phyloP scores from a whole-genome alignment of 176 grass and related monocot species.

The Cenchrus purpureus region DNA sequence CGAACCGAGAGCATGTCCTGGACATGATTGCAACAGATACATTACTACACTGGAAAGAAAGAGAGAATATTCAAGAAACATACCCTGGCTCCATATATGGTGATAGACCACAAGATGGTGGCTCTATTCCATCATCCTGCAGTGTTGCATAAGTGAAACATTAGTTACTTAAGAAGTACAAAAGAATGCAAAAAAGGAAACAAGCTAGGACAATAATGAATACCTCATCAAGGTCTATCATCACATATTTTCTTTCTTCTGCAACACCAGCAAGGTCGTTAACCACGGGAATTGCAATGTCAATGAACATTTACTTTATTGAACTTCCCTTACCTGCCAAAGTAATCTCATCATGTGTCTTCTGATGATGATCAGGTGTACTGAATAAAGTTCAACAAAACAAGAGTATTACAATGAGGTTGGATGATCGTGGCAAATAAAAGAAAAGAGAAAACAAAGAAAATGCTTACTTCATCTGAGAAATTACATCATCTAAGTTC shows the following conservation, averaged over 20 bases:
- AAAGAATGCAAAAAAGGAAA: slow-evolving; percentile 13
- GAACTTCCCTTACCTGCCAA: slow-evolving; percentile 52
- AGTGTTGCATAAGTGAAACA: neutral
- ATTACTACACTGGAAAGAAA: neutral
- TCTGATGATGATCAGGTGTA: slow-evolving; percentile 58
- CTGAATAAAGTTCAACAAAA: slow-evolving; percentile 51
- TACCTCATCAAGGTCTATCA: slow-evolving; percentile 70
- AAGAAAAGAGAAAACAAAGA: neutral
- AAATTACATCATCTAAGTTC: slow-evolving; percentile 63
- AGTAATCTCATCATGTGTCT: slow-evolving; percentile 75
- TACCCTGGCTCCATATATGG: slow-evolving; percentile 52
- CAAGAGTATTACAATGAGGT: slow-evolving; percentile 20
- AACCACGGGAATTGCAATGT: slow-evolving; percentile 12
- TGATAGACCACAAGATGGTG: slow-evolving; percentile 34
- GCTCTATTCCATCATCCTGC: slow-evolving; percentile 51
- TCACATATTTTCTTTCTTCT: slow-evolving; percentile 61
- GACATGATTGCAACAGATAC: slow-evolving; percentile 40
- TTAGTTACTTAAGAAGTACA: slow-evolving; percentile 5
- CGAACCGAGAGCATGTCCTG: slow-evolving; percentile 62
- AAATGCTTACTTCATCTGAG: slow-evolving; percentile 58
- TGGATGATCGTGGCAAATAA: neutral
- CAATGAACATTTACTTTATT: slow-evolving; percentile 20
- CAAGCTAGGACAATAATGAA: slow-evolving; percentile 24
- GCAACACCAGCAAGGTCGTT: slow-evolving; percentile 33
- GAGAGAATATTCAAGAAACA: slow-evolving; percentile 22